A percentile compares a stretch with the other conserved stretches of the same genome.
These are phyloP conservation scores for Globisporangium spinosum DNA, from an alignment of 352 stramenopile species.

Conservation along the genomic window DNA sequence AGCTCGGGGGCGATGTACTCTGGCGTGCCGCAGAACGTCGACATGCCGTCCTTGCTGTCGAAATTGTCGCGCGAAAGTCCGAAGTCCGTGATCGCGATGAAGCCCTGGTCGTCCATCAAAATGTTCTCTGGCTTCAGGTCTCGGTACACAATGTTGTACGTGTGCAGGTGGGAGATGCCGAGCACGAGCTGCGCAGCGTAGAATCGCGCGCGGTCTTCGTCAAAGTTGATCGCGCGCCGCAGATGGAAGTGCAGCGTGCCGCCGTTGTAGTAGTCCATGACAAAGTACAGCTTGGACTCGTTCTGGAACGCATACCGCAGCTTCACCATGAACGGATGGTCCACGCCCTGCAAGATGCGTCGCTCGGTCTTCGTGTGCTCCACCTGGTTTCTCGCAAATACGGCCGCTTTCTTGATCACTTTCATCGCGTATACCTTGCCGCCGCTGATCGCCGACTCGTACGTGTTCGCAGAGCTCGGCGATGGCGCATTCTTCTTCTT, in stretches of 20 bases:
- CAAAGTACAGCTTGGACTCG: constrained; percentile 81
- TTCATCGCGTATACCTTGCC: constrained; percentile 90
- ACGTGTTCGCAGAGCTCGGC: background rate
- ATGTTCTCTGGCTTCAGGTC: constrained; percentile 88
- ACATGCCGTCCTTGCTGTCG: constrained; percentile 71
- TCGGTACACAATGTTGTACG: constrained; percentile 83
- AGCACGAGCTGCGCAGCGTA: constrained; percentile 84
- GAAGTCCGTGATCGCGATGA: constrained; percentile 88
- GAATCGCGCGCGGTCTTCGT: constrained; percentile 59
- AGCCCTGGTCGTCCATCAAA: constrained; percentile 78
- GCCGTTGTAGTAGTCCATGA: constrained; percentile 89
- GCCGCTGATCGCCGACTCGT: constrained; percentile 10
- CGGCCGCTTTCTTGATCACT: constrained; percentile 87
- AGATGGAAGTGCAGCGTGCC: constrained; percentile 84
- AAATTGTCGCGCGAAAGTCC: constrained; percentile 79
- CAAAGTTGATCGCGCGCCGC: constrained; percentile 63
- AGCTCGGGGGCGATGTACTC: constrained; percentile 92
- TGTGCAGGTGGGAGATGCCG: constrained; percentile 79
- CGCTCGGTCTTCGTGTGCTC: constrained; percentile 91
- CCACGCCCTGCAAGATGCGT: constrained; percentile 79
- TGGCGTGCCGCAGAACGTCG: constrained; percentile 90
- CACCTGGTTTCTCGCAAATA: constrained; percentile 88
- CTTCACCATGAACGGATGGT: constrained; percentile 86
- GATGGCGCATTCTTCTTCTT: constrained; percentile 34
- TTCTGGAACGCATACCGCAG: constrained; percentile 87